These are phyloP conservation scores for Trametes villosa DNA, from an alignment of 768 basidiomycete species.

Conservation along the genomic window DNA sequence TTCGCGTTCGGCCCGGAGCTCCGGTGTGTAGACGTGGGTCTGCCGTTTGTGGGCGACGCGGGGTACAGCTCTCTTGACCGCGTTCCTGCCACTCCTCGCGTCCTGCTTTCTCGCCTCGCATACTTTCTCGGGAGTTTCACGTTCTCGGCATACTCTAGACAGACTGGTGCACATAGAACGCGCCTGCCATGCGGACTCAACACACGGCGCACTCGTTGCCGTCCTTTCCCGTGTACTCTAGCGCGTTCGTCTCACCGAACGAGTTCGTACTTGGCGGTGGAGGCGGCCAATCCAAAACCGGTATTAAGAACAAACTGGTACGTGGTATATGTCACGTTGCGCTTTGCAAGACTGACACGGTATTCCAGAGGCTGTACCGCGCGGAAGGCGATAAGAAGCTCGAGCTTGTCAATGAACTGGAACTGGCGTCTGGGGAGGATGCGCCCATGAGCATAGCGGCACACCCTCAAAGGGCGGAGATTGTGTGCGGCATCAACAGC, in stretches of 20 bases:
- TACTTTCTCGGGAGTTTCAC: not conserved
- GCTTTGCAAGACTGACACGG: not conserved
- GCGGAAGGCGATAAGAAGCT: conserved; percentile 58
- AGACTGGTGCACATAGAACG: not conserved
- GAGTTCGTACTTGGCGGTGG: conserved; percentile 87
- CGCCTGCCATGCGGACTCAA: conserved; percentile 67
- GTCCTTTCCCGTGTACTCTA: conserved; percentile 88
- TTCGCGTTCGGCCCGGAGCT: not conserved
- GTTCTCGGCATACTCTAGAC: not conserved
- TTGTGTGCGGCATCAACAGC: conserved; percentile 92
- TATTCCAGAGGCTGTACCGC: conserved; percentile 66
- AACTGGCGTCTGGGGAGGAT: conserved; percentile 83
- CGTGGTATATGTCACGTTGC: conserved; percentile 32
- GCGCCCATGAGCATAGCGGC: conserved; percentile 96
- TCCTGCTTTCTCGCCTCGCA: not conserved
- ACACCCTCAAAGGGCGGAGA: conserved; percentile 52
- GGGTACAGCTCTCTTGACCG: not conserved
- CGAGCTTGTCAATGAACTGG: conserved; percentile 65
- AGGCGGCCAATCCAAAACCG: conserved; percentile 81
- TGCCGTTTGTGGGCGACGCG: not conserved
- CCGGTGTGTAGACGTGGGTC: conserved; percentile 7
- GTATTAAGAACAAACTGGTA: conserved; percentile 94
- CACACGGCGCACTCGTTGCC: conserved; percentile 81
- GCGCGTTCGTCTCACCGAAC: conserved; percentile 74
- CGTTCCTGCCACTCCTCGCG: not conserved